These are phyloP conservation scores for Monosporascus sp. DNA, from an alignment of 2,329 filamentous ascomycete genomes.

Conservation along the genomic window DNA sequence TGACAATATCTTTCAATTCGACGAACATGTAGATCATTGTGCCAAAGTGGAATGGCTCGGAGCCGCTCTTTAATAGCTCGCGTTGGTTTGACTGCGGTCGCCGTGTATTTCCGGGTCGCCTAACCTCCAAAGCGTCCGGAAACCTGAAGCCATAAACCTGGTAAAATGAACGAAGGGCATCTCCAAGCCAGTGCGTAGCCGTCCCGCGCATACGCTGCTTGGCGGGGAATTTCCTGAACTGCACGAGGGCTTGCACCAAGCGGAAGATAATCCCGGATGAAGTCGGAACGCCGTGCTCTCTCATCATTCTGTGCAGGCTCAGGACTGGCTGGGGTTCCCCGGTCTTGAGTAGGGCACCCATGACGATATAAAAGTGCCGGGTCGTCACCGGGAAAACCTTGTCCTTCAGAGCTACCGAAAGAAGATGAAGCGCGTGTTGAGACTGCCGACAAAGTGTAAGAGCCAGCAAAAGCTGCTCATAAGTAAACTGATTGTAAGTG, in stretches of 20 bases:
- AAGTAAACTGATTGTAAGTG: constrained; percentile 44
- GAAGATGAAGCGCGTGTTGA: constrained; percentile 42
- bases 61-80: constrained; percentile 13
- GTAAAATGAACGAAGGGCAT: constrained; percentile 30
- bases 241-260: constrained; percentile 35
- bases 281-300: constrained; percentile 33
- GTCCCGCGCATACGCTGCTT: constrained; percentile 9
- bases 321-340: constrained; percentile 37
- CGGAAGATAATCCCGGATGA: constrained; percentile 39
- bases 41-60: constrained; percentile 30
- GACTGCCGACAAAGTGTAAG: constrained; percentile 44
- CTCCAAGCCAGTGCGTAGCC: constrained; percentile 23
- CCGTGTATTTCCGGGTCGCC: background rate
- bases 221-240: constrained; percentile 26
- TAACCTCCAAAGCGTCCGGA: background rate
- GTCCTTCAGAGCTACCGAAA: constrained; percentile 38
- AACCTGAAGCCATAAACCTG: constrained; percentile 18
- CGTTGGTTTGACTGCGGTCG: background rate
- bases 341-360: constrained; percentile 43
- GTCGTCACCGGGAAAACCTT: constrained; percentile 39
- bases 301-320: constrained; percentile 38
- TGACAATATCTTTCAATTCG: constrained; percentile 42
- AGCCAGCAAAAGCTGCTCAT: constrained; percentile 42
- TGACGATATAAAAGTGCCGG: constrained; percentile 48
- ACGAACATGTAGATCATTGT: constrained; percentile 35